Evolutionary conservation across 75 land plant species (phyloP), one percentile per base, ranked within the genome.

Genomic region (Selaginella tamariscina): DNA sequence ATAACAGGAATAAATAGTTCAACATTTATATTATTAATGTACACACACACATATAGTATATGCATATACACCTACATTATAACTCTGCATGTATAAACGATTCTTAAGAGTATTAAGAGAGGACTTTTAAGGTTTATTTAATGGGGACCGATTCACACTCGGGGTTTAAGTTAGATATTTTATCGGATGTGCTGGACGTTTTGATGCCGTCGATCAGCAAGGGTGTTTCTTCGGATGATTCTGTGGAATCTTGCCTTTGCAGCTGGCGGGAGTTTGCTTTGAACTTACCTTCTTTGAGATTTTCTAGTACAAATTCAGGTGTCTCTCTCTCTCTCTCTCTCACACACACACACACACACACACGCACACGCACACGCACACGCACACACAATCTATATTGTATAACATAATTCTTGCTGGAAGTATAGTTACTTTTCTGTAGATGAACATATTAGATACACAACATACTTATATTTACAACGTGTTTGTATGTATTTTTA

Each of bases 231-330:
- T 29, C 32, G 59, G 65, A 55, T 68, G 57, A 44, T 23, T 39
- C 49, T 39, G 5, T 31, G 31, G 72, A 54, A 56, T 59, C 71
- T 33, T 31, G 1, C 2, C 73, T 83, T 23, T 68, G 72, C 21
- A 67, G 73, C 33, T 94, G 91, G 91, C 72, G 89, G 70, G 64
- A 76, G 31, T 75, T 32, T 31, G 76, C 82, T 57, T 64, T 80
- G 49, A 70, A 65, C 27, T 74, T 72, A 20, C 83, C 84, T 33
- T 79, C 85, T 23, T 72, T 84, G 29, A 33, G 13, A 27, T 11
- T 2, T 33, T 66, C 20, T 33, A 24, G 32, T 57, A 65, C 20
- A n/a, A 44, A 32, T 2, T 8, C 23, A 15, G 22, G 21, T 65
- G 0, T 15, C 15, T 65, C 9, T 72, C 0, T 68, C n/a, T n/a